Base-by-base conservation (phyloP, 768 basidiomycete genomes). In the Panellus pusillus region DNA sequence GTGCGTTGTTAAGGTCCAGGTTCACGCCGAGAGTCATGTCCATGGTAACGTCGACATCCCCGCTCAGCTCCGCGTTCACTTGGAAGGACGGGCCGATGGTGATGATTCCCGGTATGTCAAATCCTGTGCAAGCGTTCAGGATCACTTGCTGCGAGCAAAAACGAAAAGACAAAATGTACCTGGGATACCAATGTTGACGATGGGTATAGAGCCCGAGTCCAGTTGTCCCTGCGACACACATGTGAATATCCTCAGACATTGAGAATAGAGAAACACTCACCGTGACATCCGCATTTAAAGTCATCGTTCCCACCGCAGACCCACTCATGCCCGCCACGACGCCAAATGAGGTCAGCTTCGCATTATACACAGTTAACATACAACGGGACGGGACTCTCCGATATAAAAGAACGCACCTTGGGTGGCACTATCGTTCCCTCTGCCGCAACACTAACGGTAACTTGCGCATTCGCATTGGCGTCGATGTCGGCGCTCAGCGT, bases 91-190 rank as follows among this genome's bases (percentile, higher is more conserved):
- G 58, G 4, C 58, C 81, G 36, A 83, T 59, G 9, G 70, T 72
- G 31, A 83, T 55, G 46, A 83, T 71, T 3, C 80, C 78, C 39
- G 79, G 78, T 64, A 82, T 73, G 58, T 76, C 72, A 19, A 81
- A 69, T 14, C 55, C 54, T 14, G 42, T 24, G 24, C 24, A 6
- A 24, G 7, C 20, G 19, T 14, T 24, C 7, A 17, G 8, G n/a
- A 28, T 13, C 5, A 17, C 6, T 24, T 24, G 24, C 6, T 24
- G 6, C 24, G 24, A 43, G 14, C 19, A 27, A 15, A 15, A 1
- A 44, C 15, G 32, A 31, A 6, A 36, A 11, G 24, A 24, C 3
- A 7, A 43, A 7, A 29, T n/a, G 9, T 27, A 7, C 77, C 79
- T 2, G 77, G 79, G 47, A 82, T 67, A 4, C 76, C 75, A 39